Evolutionary conservation across 1,139 yeast genomes (phyloP), one percentile per base, ranked within the genome.

Genomic region (Ogataea hybrid): DNA sequence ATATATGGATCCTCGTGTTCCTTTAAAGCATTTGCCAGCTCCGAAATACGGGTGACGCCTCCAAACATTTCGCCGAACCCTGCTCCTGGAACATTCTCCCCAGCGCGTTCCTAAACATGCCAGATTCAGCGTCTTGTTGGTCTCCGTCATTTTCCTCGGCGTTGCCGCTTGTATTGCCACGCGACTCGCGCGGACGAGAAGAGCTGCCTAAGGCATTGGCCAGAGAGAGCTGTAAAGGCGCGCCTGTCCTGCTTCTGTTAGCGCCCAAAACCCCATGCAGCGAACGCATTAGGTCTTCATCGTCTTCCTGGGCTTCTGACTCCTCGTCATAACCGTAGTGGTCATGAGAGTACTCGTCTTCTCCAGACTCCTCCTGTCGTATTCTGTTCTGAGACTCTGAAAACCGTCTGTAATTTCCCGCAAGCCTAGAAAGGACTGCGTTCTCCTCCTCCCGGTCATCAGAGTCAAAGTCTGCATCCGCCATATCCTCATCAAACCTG

Each of bases 1-100:
- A 74, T 43, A 46, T 64, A 77, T 0, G 79, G 63, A 49, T 76
- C 80, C 2, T 68, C 73, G 10, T 76, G 64, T 41, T 66, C 70
- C 28, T 59, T 61, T 35, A 80, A 58, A 29, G 71, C 73, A 7
- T 65, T 61, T 2, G 77, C 57, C 20, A 78, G 61, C 1, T 65
- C 65, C 29, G 75, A 73, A 15, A 62, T 50, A 32, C 61, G 62
- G 1, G 60, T 51, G 2, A 65, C 67, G 9, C 70, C 69, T 35
- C 74, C 74, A 25, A 54, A 46, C 25, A 49, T 37, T 17, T 53
- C 58, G 7, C 49, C 51, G 32, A 53, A 46, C 1, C 51, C 52
- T 1, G 52, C 39, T 0, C 54, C 57, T 41, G 70, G 63, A 55
- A 50, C 41, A 53, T 63, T 64, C 69, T 27, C 63, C 61, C 47